Evolutionary conservation across 306 rosid genomes (phyloP).

Genomic region (Vicia villosa): DNA sequence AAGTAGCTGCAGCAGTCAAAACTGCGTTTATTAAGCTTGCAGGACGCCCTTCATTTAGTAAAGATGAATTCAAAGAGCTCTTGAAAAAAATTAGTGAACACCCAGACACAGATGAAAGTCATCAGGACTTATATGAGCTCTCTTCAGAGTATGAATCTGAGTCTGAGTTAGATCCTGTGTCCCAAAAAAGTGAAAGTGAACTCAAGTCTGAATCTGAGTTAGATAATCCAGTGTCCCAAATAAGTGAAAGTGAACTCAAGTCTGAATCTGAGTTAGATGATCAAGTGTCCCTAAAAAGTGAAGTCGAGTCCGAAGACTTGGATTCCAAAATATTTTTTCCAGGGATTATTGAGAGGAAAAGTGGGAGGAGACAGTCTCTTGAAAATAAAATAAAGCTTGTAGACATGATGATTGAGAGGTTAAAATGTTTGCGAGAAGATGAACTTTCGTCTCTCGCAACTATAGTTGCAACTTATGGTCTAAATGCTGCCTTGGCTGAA

Average conservation of each 20-base stretch:
- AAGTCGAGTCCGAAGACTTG: conserved; percentile 40
- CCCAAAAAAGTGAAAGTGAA: conserved; percentile 36
- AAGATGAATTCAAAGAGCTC: conserved; percentile 73
- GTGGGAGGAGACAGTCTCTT: conserved; percentile 60
- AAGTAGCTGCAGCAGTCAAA: conserved; percentile 93
- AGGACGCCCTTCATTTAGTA: conserved; percentile 62
- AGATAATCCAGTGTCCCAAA: conserved; percentile 46
- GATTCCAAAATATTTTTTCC: conserved; percentile 49
- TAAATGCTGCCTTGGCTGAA: conserved; percentile 84
- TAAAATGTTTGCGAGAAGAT: conserved; percentile 79
- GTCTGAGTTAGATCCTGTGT: conserved; percentile 45
- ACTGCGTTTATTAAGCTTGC: conserved; percentile 75
- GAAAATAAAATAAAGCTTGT: conserved; percentile 63
- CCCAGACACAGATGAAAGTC: conserved; percentile 63
- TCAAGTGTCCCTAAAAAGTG: conserved; percentile 41
- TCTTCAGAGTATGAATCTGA: conserved; percentile 61
- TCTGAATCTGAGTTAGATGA: conserved; percentile 53
- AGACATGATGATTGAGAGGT: conserved; percentile 77
- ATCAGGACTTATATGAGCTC: conserved; percentile 48
- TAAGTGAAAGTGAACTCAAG: conserved; percentile 27
- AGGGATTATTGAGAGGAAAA: conserved; percentile 50
- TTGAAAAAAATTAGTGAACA: conserved; percentile 80
- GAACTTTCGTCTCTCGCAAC: conserved; percentile 93
- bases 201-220: conserved; percentile 45
- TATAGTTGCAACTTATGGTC: conserved; percentile 89